Conservation (phyloP, 805 yeast species). For the Candida methanosorbosa region DNA sequence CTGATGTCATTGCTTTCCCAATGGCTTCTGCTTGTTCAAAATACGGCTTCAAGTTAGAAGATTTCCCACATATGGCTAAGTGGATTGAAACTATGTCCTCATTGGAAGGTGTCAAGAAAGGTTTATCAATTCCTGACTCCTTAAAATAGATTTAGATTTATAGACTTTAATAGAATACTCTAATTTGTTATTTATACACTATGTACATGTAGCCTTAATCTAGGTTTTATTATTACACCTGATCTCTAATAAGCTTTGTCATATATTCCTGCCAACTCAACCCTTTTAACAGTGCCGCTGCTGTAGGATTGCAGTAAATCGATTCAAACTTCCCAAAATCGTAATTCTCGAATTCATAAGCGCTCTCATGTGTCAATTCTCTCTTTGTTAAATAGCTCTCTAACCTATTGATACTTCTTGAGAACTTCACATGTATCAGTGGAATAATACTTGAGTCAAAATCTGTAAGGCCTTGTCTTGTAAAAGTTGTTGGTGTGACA, state of each 20-base stretch:
- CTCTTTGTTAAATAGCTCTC: neutral
- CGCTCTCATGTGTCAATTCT: conserved; percentile 7
- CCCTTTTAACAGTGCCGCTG: conserved; percentile 27
- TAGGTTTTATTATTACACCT: no score
- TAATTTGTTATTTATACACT: no score
- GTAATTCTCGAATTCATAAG: conserved; percentile 30
- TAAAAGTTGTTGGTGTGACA: conserved; percentile 37
- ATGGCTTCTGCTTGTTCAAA: conserved; percentile 35
- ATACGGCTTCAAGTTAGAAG: conserved; percentile 8
- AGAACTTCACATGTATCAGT: conserved; percentile 32
- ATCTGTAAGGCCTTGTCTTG: conserved; percentile 36
- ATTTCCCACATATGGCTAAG: conserved; percentile 30
- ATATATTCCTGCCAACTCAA: conserved; percentile 19
- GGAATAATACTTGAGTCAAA: conserved; percentile 39
- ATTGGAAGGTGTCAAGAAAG: conserved; percentile 27
- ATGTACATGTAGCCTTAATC: no score
- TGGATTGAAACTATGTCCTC: conserved; percentile 30
- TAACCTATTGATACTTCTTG: conserved; percentile 17
- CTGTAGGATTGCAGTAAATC: conserved; percentile 29
- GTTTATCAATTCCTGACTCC: conserved; percentile 12
- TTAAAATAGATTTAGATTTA: neutral
- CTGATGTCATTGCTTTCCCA: conserved; percentile 43
- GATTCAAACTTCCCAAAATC: conserved; percentile 26
- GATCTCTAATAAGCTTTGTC: no score
- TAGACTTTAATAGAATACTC: neutral